These are phyloP conservation scores for Amaranthus cruentus DNA, from an alignment of 148 eudicot genomes.

Conservation along the genomic window DNA sequence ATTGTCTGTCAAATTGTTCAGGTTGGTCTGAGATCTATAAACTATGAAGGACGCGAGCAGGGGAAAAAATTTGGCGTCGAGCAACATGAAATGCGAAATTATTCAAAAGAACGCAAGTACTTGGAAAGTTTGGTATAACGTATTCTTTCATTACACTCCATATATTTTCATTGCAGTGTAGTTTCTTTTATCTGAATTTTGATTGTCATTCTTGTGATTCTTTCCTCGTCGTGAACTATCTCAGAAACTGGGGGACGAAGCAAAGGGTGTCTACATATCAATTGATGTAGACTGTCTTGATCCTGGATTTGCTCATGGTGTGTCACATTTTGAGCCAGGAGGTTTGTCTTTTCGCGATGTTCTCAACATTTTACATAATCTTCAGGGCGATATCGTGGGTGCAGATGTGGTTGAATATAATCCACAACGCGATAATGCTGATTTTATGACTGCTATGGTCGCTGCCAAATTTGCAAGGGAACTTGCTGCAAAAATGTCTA, in stretches of 20 bases:
- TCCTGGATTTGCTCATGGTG: conserved; percentile 97
- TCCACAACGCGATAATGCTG: conserved; percentile 95
- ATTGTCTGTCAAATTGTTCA: conserved; percentile 23
- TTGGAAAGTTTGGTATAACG: conserved; percentile 74
- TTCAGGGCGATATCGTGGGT: conserved; percentile 79
- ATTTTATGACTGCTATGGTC: conserved; percentile 99
- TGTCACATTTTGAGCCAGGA: conserved; percentile 93
- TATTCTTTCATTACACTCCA: conserved; percentile 6
- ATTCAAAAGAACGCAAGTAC: conserved; percentile 64
- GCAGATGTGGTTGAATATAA: conserved; percentile 96
- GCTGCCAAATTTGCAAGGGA: conserved; percentile 93
- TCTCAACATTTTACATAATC: conserved; percentile 87
- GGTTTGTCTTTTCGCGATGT: conserved; percentile 93
- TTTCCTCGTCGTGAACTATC: neutral
- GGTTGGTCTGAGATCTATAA: conserved; percentile 94
- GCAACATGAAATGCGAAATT: conserved; percentile 96
- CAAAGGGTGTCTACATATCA: conserved; percentile 86
- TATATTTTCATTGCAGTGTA: conserved; percentile 1
- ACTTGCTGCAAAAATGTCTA: conserved; percentile 79
- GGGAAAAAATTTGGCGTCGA: conserved; percentile 95
- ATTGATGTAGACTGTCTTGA: conserved; percentile 86
- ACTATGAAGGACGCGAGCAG: conserved; percentile 85
- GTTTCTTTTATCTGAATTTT: too few relatives aligned
- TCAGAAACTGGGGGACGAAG: conserved; percentile 97
- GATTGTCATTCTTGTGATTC: neutral